Evolutionary conservation across 1,139 yeast species (phyloP), one percentile per base, ranked within the genome.

Genomic region (Hansenula sp.): DNA sequence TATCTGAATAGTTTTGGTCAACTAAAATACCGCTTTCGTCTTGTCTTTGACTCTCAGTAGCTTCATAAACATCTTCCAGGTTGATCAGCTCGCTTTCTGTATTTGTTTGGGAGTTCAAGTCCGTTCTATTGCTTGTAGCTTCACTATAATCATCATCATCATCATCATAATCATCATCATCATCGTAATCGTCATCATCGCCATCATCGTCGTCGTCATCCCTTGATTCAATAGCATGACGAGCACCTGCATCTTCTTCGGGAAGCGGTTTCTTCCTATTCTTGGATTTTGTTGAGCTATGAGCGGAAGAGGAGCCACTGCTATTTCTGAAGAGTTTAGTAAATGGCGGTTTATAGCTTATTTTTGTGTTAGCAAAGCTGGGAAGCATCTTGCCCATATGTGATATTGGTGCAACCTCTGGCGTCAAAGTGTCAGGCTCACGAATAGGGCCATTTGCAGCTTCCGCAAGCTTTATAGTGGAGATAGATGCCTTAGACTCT

Each of bases 1-100:
- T 38, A 37, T 54, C 58, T 4, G 58, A 50, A 36, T 51, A 55
- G 36, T 55, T 51, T 40, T 54, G 55, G 19, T 54, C 53, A 16
- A 57, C 51, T 2, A 56, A 40, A 15, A 57, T 56, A 0, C 58
- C 60, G 36, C 50, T 52, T 18, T 48, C 46, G 9, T 43, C 41
- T 9, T 40, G 35, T n/a, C 30, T 33, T 49, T 39, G 48, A 8
- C 48, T 53, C 10, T 47, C 51, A 4, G 47, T 44, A 7, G 43
- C 48, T n/a, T 49, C 47, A 28, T 49, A 50, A 28, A 29, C 36
- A 38, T 49, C 50, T 33, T 50, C 53, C 41, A 21, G 31, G 19
- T 27, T 41, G 36, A 24, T 29, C 46, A 11, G 30, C 38, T 33
- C 42, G 34, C 16, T 45, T 42, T 17, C 41, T 31, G 28, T 42